A percentile compares a stretch with the other conserved stretches of the same genome.
phyloP scores from a whole-genome alignment of 2,329 filamentous ascomycete species.

The Drechmeria coniospora region DNA sequence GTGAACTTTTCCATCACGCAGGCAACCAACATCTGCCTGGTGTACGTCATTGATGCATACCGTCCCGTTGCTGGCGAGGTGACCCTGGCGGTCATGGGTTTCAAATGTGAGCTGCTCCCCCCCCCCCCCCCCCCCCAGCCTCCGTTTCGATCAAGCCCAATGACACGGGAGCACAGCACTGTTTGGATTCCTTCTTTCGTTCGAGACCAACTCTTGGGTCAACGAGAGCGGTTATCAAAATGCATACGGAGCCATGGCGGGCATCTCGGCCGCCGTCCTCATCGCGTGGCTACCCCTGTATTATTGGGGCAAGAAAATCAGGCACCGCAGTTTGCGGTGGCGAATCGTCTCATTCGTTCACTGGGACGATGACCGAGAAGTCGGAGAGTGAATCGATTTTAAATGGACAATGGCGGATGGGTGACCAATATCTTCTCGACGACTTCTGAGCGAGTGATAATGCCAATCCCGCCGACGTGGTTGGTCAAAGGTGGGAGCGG shows the following conservation, averaged over 20 bases:
- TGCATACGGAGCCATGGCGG: slow-evolving; percentile 42
- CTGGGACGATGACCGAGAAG: slow-evolving; percentile 38
- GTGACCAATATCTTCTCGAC: no score
- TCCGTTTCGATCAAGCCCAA: not conserved
- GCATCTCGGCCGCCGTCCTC: slow-evolving; percentile 30
- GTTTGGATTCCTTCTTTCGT: slow-evolving; percentile 43
- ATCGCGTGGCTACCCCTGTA: slow-evolving; percentile 34
- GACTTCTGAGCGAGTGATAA: no score
- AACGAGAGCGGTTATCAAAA: slow-evolving; percentile 29
- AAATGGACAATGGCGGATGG: no score
- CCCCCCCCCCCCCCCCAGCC: not conserved
- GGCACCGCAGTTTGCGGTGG: slow-evolving; percentile 33
- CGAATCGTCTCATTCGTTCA: slow-evolving; percentile 26
- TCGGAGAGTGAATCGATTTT: no score
- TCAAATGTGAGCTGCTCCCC: slow-evolving; percentile 30
- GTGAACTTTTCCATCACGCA: slow-evolving; percentile 41
- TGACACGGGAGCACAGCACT: slow-evolving; percentile 21
- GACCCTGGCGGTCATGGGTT: slow-evolving; percentile 34
- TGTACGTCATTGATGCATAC: slow-evolving; percentile 43
- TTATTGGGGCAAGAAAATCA: slow-evolving; percentile 32
- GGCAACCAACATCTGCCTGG: slow-evolving; percentile 37
- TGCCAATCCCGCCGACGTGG: no score
- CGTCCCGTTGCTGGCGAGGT: slow-evolving; percentile 41
- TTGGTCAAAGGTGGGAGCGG: no score
- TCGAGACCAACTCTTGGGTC: slow-evolving; percentile 47